Evolutionary conservation across 2,329 filamentous ascomycete genomes (phyloP).

Genomic region (Botryotinia calthae): DNA sequence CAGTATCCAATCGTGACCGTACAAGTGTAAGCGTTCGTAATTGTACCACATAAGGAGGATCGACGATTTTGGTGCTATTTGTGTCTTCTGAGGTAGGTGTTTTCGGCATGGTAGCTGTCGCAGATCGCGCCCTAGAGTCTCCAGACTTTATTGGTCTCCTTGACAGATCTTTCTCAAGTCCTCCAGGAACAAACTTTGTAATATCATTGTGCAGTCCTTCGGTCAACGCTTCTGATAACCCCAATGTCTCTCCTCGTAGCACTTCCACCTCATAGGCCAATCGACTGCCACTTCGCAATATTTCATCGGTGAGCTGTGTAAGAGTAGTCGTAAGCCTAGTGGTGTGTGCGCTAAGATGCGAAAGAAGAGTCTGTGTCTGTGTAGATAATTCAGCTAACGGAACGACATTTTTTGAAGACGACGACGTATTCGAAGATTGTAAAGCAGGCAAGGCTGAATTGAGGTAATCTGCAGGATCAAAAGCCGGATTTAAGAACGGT

Average conservation of each 20-base stretch:
- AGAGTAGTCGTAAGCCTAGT: slow-evolving; percentile 76
- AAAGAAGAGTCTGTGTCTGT: slow-evolving; percentile 79
- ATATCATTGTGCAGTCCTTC: slow-evolving; percentile 72
- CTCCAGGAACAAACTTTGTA: slow-evolving; percentile 63
- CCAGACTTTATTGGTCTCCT: slow-evolving; percentile 29
- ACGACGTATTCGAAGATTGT: slow-evolving; percentile 39
- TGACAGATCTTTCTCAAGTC: slow-evolving; percentile 35
- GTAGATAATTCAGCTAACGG: slow-evolving; percentile 74
- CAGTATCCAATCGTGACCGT: slow-evolving; percentile 77
- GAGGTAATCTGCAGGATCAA: slow-evolving; percentile 82
- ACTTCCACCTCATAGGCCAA: slow-evolving; percentile 94
- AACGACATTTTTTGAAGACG: slow-evolving; percentile 40
- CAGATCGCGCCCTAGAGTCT: slow-evolving; percentile 34
- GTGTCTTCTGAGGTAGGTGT: slow-evolving; percentile 32
- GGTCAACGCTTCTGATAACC: slow-evolving; percentile 74
- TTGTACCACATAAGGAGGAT: slow-evolving; percentile 70
- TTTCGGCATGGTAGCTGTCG: slow-evolving; percentile 32
- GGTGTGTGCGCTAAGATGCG: slow-evolving; percentile 85
- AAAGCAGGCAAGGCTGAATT: slow-evolving; percentile 75
- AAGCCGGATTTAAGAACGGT: slow-evolving; percentile 71
- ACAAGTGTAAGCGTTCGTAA: slow-evolving; percentile 81
- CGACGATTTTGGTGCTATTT: slow-evolving; percentile 35
- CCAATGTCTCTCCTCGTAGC: slow-evolving; percentile 79
- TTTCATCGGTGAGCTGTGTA: slow-evolving; percentile 91
- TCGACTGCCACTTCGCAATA: slow-evolving; percentile 81